Base-by-base conservation (phyloP, 768 basidiomycete species). In the Cubamyces sp. region DNA sequence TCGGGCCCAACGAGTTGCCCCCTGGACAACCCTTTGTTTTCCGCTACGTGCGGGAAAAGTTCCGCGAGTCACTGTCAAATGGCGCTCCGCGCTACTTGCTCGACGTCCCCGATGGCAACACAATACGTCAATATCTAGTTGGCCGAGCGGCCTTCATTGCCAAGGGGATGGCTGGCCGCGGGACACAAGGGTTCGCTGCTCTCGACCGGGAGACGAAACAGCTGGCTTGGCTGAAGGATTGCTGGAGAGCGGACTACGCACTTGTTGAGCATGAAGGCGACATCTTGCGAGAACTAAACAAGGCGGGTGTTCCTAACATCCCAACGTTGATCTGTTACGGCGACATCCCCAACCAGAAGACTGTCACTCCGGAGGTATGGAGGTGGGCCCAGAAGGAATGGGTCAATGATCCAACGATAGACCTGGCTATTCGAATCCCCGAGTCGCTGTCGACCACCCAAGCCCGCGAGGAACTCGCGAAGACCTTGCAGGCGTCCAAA, bases 221-320 rank as follows among this genome's bases (percentile, higher is more conserved):
- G 8, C 55, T 64, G 26, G 63, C 56, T 4, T 56, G 48, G 39
- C 40, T 64, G 26, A 61, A 61, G 48, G 60, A 61, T 19, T 43
- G 49, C 1, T 61, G 60, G 60, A 28, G 46, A 15, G 23, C 39
- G 1, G 23, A 50, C 41, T 37, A 21, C 21, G n/a, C n/a, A 7
- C 23, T 21, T 19, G 39, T 42, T 16, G 41, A 30, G 21, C 47
- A 15, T 14, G 62, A 63, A 16, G 62, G 62, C 1, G 48, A 45
- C 1, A 37, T 47, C n/a, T 37, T 63, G 12, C 12, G 21, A 4
- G 43, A 53, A 28, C 57, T 63, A 15, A 39, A 28, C n/a, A 28
- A 12, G 5, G 49, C 34, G 5, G 25, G 37, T 3, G 56, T 54
- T 16, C 9, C 8, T 23, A 53, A 57, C 50, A 25, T 63, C 7